Base-by-base conservation (phyloP, 2,329 filamentous ascomycete genomes). In the Westerdykella aurantiaca region DNA sequence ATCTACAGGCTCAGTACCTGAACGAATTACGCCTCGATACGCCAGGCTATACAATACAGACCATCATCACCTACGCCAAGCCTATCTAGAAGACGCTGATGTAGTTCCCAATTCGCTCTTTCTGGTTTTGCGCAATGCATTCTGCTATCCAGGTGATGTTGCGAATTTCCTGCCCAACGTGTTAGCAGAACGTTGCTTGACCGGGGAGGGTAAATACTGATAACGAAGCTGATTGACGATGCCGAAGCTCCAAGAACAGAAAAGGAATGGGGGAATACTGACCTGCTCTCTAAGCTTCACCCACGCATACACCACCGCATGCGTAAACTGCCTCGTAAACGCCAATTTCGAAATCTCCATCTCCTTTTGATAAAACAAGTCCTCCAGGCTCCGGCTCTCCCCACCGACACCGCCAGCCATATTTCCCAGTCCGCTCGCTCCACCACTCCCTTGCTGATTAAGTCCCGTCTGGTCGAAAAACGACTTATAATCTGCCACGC, bases 101-200 rank as follows among this genome's bases (percentile, higher is more conserved):
- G 72, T 95, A 98, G 73, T 97, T 98, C 58, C 88, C 86, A 67
- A 98, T 97, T 66, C 93, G 82, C 71, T 98, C 93, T 76, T 98
- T 98, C 72, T 98, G 93, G 75, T 95, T 96, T 73, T 98, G 93
- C 44, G 93, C 93, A 79, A 98, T 98, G 73, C 93, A 98, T 72
- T 98, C 93, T 17, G 93, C 86, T 69, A 98, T 98, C 93, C 93
- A 98, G 41, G 93, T 97, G 63, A 98, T 95, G 72, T 98, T 98
- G 54, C 93, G 86, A 60, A 97, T 96, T 85, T 98, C 93, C 90
- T 97, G 18, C 18, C 4, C 18, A 21, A 21, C 18, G 18, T 21
- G 18, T 21, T 21, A 21, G 18, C 18, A 4, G 18, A 21, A 21
- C 18, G 18, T 21, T 21, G 4, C 18, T 21, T 21, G 18, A 21